These are phyloP conservation scores for Marasmius oreades DNA, from an alignment of 1,284 basidiomycete genomes.

Conservation along the genomic window DNA sequence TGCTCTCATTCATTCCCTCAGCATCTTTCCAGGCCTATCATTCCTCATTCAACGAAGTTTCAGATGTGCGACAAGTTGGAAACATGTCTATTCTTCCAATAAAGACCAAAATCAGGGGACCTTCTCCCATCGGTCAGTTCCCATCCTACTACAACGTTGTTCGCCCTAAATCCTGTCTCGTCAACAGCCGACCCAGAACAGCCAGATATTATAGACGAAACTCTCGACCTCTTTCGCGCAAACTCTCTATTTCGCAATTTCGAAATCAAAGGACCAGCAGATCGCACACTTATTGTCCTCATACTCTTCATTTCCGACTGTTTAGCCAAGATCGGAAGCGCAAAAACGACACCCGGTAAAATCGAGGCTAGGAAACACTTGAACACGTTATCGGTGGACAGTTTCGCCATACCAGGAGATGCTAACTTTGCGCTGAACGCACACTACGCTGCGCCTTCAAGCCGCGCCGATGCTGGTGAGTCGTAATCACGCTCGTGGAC, in stretches of 20 bases:
- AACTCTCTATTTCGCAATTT: conserved; percentile 99
- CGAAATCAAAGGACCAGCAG: conserved; percentile 98
- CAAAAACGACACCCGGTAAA: conserved; percentile 64
- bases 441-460: conserved; percentile 82
- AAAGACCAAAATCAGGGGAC: conserved; percentile 87
- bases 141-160: neutral
- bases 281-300: conserved; percentile 94
- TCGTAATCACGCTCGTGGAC: conserved; percentile 13
- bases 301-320: conserved; percentile 99
- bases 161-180: conserved; percentile 14
- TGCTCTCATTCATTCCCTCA: neutral
- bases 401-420: conserved; percentile 93
- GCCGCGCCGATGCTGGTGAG: conserved; percentile 82
- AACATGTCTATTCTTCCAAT: conserved; percentile 92
- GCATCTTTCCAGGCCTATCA: conserved; percentile 80
- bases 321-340: conserved; percentile 79
- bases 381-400: conserved; percentile 90
- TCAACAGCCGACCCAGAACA: conserved; percentile 68
- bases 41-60: conserved; percentile 88
- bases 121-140: conserved; percentile 76
- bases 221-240: conserved; percentile 95
- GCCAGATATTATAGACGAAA: conserved; percentile 94
- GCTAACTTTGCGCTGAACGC: conserved; percentile 93
- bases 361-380: conserved; percentile 88
- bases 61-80: conserved; percentile 80